Conservation (phyloP, 768 basidiomycete genomes). For the Coprinopsis strossmayeri region DNA sequence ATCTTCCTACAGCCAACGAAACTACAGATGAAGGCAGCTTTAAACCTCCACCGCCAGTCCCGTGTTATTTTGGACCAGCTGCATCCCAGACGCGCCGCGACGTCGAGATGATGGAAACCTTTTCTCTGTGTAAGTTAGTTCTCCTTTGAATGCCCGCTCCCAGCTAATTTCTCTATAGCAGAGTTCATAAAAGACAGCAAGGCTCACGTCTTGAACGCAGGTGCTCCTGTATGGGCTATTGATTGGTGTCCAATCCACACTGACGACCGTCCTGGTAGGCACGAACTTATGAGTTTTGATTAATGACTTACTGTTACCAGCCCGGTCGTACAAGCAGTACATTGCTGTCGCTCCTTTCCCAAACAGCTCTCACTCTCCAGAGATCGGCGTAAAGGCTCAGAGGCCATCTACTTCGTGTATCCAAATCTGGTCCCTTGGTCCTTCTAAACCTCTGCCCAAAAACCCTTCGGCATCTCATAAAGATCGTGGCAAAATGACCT, state of each 20-base stretch:
- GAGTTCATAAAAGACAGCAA: slow-evolving; percentile 50
- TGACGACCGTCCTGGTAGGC: slow-evolving; percentile 47
- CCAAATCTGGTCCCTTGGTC: slow-evolving; percentile 74
- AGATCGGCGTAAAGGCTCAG: slow-evolving; percentile 52
- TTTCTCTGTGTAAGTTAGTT: slow-evolving; percentile 46
- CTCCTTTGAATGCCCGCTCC: neutral
- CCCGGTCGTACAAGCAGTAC: slow-evolving; percentile 59
- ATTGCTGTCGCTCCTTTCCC: slow-evolving; percentile 78
- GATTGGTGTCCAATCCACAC: slow-evolving; percentile 88
- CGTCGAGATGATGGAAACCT: slow-evolving; percentile 49
- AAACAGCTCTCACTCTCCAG: slow-evolving; percentile 54
- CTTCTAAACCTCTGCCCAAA: slow-evolving; percentile 6
- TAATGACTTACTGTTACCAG: slow-evolving; percentile 26
- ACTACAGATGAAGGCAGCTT: slow-evolving; percentile 46
- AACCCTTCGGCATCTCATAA: neutral
- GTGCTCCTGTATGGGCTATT: slow-evolving; percentile 84
- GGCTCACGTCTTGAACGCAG: slow-evolving; percentile 76
- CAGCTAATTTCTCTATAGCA: slow-evolving; percentile 32
- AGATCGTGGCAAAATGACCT: slow-evolving; percentile 48
- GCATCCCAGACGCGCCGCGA: slow-evolving; percentile 42
- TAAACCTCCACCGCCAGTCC: slow-evolving; percentile 45
- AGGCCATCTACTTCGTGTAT: slow-evolving; percentile 62
- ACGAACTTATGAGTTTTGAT: too few relatives aligned
- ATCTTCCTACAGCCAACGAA: slow-evolving; percentile 49
- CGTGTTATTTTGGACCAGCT: slow-evolving; percentile 64